Conservation (phyloP, 192 early-diverging fungal species). For the Dispira parvispora region DNA sequence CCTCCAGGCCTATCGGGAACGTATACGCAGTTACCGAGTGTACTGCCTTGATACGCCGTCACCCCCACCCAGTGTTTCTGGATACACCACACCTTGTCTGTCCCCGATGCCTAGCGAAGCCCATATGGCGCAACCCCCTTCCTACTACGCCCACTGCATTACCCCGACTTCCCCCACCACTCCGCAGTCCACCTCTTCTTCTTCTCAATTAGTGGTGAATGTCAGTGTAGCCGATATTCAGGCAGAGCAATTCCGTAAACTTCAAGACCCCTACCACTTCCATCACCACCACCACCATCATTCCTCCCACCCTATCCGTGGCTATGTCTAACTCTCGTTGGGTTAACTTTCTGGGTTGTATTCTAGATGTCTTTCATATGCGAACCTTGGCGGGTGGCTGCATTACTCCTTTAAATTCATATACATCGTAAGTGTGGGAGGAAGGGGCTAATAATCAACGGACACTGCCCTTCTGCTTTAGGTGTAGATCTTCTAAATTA, state of each 20-base stretch:
- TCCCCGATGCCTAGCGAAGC: no score
- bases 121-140: neutral
- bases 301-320: neutral
- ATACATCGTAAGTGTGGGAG: no score
- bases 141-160: neutral
- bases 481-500: no score
- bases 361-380: neutral
- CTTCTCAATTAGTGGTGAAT: neutral
- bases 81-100: no score
- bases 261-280: neutral
- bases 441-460: no score
- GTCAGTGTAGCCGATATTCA: neutral
- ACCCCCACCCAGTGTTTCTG: no score
- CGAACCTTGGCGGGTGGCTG: neutral
- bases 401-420: neutral
- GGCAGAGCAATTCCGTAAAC: constrained; percentile 1
- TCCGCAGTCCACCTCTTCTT: neutral
- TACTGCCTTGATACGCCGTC: no score
- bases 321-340: neutral
- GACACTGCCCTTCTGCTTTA: no score
- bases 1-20: no score
- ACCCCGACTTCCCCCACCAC: neutral
- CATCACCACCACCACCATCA: neutral
- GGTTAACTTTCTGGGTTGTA: neutral
- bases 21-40: no score